Evolutionary conservation across 2,329 filamentous ascomycete species (phyloP), one percentile per base, ranked within the genome.

Genomic region (Stagonosporopsis chrysanthemi): DNA sequence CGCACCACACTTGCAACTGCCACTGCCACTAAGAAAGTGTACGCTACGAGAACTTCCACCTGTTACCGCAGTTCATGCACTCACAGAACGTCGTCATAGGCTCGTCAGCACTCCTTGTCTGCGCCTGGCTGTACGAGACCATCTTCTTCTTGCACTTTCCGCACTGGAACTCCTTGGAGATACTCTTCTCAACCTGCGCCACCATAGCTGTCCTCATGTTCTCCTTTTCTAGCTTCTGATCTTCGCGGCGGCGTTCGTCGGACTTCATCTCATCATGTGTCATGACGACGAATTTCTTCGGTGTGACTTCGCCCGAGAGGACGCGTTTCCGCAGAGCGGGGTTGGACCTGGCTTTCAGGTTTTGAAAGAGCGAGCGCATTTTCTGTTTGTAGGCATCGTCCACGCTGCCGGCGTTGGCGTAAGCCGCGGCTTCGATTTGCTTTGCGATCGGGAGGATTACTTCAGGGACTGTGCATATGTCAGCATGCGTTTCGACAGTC

Each of bases 201-300:
- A 96, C 93, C 88, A 98, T 96, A 1, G 95, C 92, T 78, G 94
- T 92, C 81, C 92, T 92, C 90, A 98, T 93, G 78, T 99, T 99
- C 79, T 97, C 92, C 78, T 90, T 87, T 74, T 92, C 84, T 47
- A 97, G 84, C 75, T 87, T 87, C 66, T 85, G 81, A 66, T 97
- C 92, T 72, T 89, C 86, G 68, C 86, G 87, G 60, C 88, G 87
- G 78, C 91, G 90, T 77, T 95, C 88, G 46, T 88, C 89, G 44
- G 90, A 95, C 81, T 96, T 96, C 74, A 99, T 86, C 76, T 98
- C 94, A 52, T 97, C 90, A 68, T 91, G 88, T 8, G 87, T 86
- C 95, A 99, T 97, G 69, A 82, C 81, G 55, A 97, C 92, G 68
- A 99, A 96, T 33, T 83, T 82, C 2, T 87, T 85, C 0, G 92